Percentiles rank a stretch among this genome's conserved stretches.
Evolutionary conservation across 2,329 filamentous ascomycete species (phyloP).

Genomic region (Fusarium torulosum): DNA sequence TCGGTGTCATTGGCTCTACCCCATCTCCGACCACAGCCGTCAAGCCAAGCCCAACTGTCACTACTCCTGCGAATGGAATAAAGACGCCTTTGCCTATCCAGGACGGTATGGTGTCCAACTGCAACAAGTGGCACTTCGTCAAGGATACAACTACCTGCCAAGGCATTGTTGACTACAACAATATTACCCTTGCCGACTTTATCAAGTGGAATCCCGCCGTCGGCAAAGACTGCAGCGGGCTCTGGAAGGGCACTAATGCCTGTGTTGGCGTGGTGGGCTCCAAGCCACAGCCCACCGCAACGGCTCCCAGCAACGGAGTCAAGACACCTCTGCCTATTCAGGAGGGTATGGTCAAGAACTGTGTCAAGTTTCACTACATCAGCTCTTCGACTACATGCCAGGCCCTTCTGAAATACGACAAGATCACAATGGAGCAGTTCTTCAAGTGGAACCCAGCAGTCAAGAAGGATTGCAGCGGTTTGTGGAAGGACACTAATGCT

Average conservation of each 20-base stretch:
- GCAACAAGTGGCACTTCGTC: background rate
- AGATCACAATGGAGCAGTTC: slow-evolving; percentile 12
- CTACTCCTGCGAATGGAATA: background rate
- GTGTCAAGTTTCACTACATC: background rate
- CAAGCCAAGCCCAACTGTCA: background rate
- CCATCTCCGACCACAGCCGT: no score
- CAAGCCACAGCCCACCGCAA: background rate
- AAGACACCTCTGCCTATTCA: background rate
- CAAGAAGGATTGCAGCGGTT: background rate
- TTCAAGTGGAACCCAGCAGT: background rate
- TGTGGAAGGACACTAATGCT: background rate
- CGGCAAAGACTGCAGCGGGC: background rate
- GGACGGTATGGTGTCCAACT: background rate
- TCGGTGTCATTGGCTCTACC: background rate
- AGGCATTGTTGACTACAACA: background rate
- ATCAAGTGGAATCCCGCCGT: background rate
- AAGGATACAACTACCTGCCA: background rate
- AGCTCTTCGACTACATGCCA: background rate
- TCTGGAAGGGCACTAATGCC: background rate
- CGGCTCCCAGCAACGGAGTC: background rate
- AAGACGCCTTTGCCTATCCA: background rate
- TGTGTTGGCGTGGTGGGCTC: background rate
- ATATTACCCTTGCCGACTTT: background rate
- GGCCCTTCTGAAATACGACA: background rate
- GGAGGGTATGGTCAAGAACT: background rate